A percentile compares a stretch with the other conserved stretches of the same genome.
Evolutionary conservation across 1,139 yeast genomes (phyloP).

Genomic region (Kodamaea plutei): DNA sequence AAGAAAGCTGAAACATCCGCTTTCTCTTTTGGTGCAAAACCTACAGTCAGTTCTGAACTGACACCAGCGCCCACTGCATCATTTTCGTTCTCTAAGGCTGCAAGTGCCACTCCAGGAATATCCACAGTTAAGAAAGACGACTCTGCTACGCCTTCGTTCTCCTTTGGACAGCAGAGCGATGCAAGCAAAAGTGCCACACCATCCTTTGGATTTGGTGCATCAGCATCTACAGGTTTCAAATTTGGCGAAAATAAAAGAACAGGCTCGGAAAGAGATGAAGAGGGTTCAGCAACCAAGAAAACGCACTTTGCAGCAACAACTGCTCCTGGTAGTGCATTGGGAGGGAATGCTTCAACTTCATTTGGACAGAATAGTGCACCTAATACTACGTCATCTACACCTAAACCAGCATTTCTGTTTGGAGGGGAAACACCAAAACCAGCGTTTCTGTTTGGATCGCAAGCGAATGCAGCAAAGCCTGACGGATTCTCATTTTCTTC

Average conservation of each 20-base stretch:
- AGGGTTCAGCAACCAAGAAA: neutral
- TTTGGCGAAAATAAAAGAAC: slow-evolving; percentile 4
- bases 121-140: neutral
- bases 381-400: neutral
- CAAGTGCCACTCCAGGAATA: neutral
- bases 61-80: slow-evolving; percentile 6
- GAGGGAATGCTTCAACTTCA: neutral
- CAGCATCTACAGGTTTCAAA: slow-evolving; percentile 9
- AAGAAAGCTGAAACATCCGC: neutral
- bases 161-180: neutral
- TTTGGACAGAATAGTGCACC: neutral
- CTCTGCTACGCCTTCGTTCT: slow-evolving; percentile 3
- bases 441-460: slow-evolving; percentile 7
- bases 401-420: neutral
- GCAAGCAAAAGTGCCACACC: neutral
- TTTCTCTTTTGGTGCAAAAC: neutral
- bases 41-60: too few species aligned
- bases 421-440: slow-evolving; percentile 5
- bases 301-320: neutral
- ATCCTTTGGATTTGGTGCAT: slow-evolving; percentile 11
- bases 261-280: neutral
- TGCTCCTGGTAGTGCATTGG: neutral
- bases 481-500: slow-evolving; percentile 4
- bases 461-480: slow-evolving; percentile 4
- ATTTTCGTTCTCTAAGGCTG: slow-evolving; percentile 1